phyloP scores from a whole-genome alignment of 2,329 filamentous ascomycete genomes.

The Penicillium sp. region DNA sequence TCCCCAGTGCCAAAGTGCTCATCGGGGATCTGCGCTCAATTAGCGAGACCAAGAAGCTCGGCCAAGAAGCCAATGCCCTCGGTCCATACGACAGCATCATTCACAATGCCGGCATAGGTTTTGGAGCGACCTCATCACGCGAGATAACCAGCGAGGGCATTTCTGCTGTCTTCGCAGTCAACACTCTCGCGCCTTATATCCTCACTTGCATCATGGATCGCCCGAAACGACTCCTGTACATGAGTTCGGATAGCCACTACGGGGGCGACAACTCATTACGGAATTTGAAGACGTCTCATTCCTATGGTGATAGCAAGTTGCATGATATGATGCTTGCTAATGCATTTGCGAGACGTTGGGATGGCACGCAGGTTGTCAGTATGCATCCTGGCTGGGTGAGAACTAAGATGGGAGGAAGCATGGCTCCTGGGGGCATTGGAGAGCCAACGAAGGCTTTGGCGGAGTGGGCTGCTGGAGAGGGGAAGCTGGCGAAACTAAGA shows the following conservation, averaged over 20 bases:
- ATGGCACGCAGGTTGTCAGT: conserved; percentile 49
- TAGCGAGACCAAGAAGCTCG: conserved; percentile 53
- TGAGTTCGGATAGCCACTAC: conserved; percentile 55
- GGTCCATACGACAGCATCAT: conserved; percentile 57
- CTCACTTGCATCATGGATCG: conserved; percentile 52
- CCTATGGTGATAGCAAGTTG: conserved; percentile 59
- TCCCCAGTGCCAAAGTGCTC: conserved; percentile 55
- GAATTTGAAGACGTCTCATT: conserved; percentile 38
- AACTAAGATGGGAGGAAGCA: conserved; percentile 55
- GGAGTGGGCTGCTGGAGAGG: conserved; percentile 42
- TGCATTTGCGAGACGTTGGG: conserved; percentile 52
- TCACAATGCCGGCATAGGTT: conserved; percentile 59
- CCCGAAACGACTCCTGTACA: conserved; percentile 53
- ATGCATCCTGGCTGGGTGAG: conserved; percentile 58
- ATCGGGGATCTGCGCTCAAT: conserved; percentile 56
- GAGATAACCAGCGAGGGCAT: conserved; percentile 50
- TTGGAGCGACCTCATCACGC: conserved; percentile 32
- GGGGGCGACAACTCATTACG: conserved; percentile 48
- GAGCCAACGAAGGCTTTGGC: conserved; percentile 52
- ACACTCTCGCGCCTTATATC: conserved; percentile 60
- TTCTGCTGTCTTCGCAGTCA: conserved; percentile 56
- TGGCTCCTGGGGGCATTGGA: conserved; percentile 51
- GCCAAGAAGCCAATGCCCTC: conserved; percentile 49
- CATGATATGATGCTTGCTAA: conserved; percentile 59
- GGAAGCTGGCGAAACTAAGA: conserved; percentile 18